phyloP scores from a whole-genome alignment of 2,329 filamentous ascomycete genomes.

The Neonectria ditissima region DNA sequence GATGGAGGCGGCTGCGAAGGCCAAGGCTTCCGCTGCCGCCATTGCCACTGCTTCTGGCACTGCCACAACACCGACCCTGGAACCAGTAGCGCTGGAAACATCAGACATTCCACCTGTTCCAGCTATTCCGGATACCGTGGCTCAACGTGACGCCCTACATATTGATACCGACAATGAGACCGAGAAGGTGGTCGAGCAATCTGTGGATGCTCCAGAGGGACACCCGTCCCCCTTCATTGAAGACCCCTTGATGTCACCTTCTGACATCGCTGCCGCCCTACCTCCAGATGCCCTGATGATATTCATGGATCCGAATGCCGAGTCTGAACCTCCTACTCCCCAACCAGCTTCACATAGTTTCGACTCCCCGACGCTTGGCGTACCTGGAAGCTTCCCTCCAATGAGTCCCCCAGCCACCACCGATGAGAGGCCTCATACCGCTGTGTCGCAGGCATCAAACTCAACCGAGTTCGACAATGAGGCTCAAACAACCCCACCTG shows the following conservation, averaged over 20 bases:
- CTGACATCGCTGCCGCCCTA: conserved; percentile 39
- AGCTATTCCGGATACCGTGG: conserved; percentile 32
- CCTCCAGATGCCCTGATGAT: conserved; percentile 39
- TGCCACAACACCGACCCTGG: conserved; percentile 33
- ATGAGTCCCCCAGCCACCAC: conserved; percentile 52
- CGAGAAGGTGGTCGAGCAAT: conserved; percentile 23
- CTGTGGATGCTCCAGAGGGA: conserved; percentile 25
- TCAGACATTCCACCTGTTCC: conserved; percentile 40
- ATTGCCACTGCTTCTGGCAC: conserved; percentile 34
- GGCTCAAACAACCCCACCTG: conserved; percentile 69
- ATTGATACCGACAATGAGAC: conserved; percentile 24
- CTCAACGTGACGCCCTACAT: conserved; percentile 27
- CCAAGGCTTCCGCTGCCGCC: conserved; percentile 51
- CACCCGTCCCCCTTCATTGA: conserved; percentile 35
- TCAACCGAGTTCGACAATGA: conserved; percentile 81
- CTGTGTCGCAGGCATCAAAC: conserved; percentile 69
- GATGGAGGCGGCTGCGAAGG: conserved; percentile 59
- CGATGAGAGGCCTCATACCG: conserved; percentile 67
- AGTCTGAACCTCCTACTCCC: conserved; percentile 23
- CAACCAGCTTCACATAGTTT: conserved; percentile 38
- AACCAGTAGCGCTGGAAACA: conserved; percentile 29
- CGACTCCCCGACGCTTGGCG: conserved; percentile 75
- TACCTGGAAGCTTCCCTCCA: conserved; percentile 72
- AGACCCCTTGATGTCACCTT: conserved; percentile 34
- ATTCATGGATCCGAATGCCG: conserved; percentile 28